Percentiles rank a stretch among this genome's conserved stretches.
These are phyloP conservation scores for Lyophyllum shimeji DNA, from an alignment of 768 basidiomycete species.

Conservation along the genomic window DNA sequence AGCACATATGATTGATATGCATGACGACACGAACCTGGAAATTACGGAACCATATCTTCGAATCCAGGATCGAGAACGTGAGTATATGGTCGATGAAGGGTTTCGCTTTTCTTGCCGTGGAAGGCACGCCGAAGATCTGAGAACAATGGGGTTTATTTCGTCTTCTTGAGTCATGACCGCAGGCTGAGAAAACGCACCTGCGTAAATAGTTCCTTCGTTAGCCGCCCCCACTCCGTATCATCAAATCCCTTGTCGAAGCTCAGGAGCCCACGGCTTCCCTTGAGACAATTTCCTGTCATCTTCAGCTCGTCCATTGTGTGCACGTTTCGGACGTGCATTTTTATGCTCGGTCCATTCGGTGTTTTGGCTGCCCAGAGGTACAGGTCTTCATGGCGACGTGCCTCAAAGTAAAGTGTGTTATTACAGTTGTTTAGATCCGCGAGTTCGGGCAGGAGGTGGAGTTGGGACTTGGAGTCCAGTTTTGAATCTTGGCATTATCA, in stretches of 20 bases:
- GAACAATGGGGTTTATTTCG: constrained; percentile 12
- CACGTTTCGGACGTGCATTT: constrained; percentile 96
- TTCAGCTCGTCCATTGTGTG: constrained; percentile 99
- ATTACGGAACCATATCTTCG: constrained; percentile 99
- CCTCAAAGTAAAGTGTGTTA: constrained; percentile 96
- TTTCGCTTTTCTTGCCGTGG: constrained; percentile 86
- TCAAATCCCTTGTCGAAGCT: constrained; percentile 93
- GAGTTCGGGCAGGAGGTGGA: constrained; percentile 90
- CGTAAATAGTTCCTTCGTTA: constrained; percentile 92
- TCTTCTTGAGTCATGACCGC: constrained; percentile 1
- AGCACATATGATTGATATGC: background rate
- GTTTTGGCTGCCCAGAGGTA: constrained; percentile 97
- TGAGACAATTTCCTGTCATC: constrained; percentile 98
- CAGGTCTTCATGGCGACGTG: constrained; percentile 91
- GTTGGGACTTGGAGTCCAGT: constrained; percentile 93
- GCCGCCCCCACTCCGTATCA: constrained; percentile 78
- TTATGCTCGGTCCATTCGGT: constrained; percentile 96
- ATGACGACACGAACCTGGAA: constrained; percentile 69
- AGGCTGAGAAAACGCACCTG: constrained; percentile 56
- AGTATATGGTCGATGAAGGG: constrained; percentile 98
- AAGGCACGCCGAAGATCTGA: constrained; percentile 94
- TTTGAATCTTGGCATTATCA: constrained; percentile 72
- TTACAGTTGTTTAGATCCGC: constrained; percentile 98
- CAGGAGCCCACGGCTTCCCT: constrained; percentile 89
- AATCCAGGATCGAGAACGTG: constrained; percentile 93